Evolutionary conservation across 768 basidiomycete genomes (phyloP).

Genomic region (Russula olivacea): DNA sequence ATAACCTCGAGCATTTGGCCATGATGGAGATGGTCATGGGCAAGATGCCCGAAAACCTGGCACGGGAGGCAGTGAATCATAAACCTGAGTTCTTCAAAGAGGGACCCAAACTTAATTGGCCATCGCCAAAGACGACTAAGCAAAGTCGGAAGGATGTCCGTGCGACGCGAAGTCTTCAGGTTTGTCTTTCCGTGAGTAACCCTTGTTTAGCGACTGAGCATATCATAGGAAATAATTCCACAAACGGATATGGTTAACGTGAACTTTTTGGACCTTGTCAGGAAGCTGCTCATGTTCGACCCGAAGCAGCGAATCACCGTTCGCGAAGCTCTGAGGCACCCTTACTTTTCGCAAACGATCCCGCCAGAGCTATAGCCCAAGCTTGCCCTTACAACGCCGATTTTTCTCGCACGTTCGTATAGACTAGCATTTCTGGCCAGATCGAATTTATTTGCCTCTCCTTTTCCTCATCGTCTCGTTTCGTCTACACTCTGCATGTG

Average conservation of each 20-base stretch:
- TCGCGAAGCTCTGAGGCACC: constrained; percentile 79
- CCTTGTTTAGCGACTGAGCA: not conserved
- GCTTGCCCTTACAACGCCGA: constrained; percentile 10
- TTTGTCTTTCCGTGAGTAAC: constrained; percentile 34
- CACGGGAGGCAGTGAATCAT: constrained; percentile 62
- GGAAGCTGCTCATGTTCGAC: constrained; percentile 83
- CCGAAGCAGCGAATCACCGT: constrained; percentile 85
- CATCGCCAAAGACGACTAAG: constrained; percentile 78
- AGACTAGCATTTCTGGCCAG: constrained; percentile 18
- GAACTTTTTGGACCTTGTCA: constrained; percentile 84
- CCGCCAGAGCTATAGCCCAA: constrained; percentile 56
- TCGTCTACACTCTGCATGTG: constrained; percentile 9
- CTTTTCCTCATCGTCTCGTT: constrained; percentile 1
- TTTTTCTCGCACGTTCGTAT: constrained; percentile 16
- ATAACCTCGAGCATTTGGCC: constrained; percentile 96
- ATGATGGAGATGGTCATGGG: constrained; percentile 99
- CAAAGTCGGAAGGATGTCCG: constrained; percentile 94
- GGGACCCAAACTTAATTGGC: constrained; percentile 82
- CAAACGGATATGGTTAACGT: constrained; percentile 66
- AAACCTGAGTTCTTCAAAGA: constrained; percentile 95
- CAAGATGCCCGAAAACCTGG: constrained; percentile 88
- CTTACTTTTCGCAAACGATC: constrained; percentile 70
- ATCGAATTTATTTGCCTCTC: constrained; percentile 10
- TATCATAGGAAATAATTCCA: constrained; percentile 74
- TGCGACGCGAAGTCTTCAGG: constrained; percentile 70